Evolutionary conservation across 1,139 yeast genomes (phyloP).

Genomic region (Geotrichum reessii): DNA sequence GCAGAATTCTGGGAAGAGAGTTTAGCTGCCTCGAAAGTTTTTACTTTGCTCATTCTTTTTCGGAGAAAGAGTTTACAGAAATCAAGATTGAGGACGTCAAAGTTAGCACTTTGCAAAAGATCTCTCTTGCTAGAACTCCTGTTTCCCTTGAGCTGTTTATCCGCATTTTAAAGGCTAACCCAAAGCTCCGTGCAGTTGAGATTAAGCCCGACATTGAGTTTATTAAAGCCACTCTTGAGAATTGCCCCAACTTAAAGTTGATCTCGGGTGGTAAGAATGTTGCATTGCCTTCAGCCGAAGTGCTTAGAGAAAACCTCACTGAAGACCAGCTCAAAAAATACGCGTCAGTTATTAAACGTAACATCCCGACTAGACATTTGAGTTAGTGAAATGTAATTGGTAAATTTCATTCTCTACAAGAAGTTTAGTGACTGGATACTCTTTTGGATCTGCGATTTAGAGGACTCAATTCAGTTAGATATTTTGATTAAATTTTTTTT

Average conservation of each 20-base stretch:
- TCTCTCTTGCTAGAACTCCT: constrained; percentile 16
- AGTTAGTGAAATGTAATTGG: background rate
- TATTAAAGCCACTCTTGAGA: constrained; percentile 15
- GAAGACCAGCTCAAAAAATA: constrained; percentile 13
- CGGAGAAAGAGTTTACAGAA: constrained; percentile 8
- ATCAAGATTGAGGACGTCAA: constrained; percentile 11
- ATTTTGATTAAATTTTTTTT: background rate
- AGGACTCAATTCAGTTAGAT: background rate
- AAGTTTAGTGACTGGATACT: background rate
- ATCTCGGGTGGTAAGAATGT: constrained; percentile 17
- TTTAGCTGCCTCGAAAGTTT: constrained; percentile 14
- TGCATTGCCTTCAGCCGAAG: constrained; percentile 14
- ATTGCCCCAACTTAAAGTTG: constrained; percentile 14
- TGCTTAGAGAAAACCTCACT: constrained; percentile 12
- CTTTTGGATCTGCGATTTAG: background rate
- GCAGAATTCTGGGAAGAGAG: constrained; percentile 11
- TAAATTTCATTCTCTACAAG: background rate
- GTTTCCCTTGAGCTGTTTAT: constrained; percentile 8
- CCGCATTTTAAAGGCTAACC: constrained; percentile 10
- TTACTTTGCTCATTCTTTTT: constrained; percentile 17
- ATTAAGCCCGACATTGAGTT: constrained; percentile 17
- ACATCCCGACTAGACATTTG: background rate
- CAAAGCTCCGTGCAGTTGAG: constrained; percentile 14
- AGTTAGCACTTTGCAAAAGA: constrained; percentile 9
- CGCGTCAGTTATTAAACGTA: constrained; percentile 10